A percentile compares a stretch with the other conserved stretches of the same genome.
These are phyloP conservation scores for Halophytophthora polymorphica DNA, from an alignment of 352 stramenopile genomes.

Conservation along the genomic window DNA sequence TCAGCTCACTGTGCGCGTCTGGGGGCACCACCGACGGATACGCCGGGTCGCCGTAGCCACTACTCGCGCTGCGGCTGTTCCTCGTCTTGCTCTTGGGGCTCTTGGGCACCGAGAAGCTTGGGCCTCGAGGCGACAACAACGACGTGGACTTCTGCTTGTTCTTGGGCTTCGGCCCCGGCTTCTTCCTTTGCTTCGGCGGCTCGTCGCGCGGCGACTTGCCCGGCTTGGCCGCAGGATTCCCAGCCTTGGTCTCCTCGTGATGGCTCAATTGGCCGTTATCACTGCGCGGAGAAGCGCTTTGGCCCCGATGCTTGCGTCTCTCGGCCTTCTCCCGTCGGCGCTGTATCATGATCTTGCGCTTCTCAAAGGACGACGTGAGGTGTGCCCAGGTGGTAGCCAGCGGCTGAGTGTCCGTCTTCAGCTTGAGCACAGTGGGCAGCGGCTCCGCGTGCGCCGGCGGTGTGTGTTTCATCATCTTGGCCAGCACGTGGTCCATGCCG, in stretches of 20 bases:
- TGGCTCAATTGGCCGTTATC: no score
- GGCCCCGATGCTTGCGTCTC: no score
- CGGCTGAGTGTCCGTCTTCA: constrained; percentile 32
- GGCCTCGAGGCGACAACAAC: no score
- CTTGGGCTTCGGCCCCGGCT: constrained; percentile 19
- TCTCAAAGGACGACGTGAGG: constrained; percentile 21
- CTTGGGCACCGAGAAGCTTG: no score
- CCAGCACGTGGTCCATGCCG: constrained; percentile 50
- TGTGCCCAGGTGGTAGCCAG: constrained; percentile 25
- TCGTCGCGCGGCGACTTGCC: no score
- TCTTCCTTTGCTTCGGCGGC: constrained; percentile 7
- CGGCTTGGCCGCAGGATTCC: no score
- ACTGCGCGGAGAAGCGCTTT: no score
- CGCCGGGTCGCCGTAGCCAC: no score
- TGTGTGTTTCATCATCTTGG: no score
- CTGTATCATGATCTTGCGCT: constrained; percentile 23
- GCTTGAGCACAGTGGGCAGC: constrained; percentile 20
- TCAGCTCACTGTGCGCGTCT: constrained; percentile 11
- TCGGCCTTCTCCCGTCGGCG: no score
- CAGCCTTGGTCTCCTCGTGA: no score
- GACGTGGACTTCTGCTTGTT: constrained; percentile 9
- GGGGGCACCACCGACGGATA: constrained; percentile 3
- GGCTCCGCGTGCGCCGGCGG: constrained; percentile 17
- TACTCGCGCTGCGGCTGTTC: constrained; percentile 11
- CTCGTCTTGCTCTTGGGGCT: constrained; percentile 15